Percentiles rank a stretch among this genome's conserved stretches.
These are phyloP conservation scores for Ganoderma meredithae DNA, from an alignment of 1,284 basidiomycete species.

Conservation along the genomic window DNA sequence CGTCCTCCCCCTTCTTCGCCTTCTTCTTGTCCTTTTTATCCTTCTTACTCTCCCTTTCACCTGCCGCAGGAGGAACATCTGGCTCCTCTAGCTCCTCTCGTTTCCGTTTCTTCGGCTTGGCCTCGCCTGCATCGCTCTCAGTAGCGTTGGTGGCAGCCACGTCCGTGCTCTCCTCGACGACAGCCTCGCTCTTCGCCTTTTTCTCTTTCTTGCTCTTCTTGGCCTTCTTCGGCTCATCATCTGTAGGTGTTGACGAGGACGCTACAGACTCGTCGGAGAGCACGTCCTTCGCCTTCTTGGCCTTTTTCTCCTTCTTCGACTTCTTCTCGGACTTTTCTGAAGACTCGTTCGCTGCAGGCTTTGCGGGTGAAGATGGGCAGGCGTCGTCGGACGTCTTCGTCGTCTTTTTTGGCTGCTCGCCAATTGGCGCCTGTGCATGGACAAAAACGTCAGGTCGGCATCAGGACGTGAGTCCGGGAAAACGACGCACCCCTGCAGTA, in stretches of 20 bases:
- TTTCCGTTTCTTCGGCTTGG: slow-evolving; percentile 39
- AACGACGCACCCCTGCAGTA: slow-evolving; percentile 19
- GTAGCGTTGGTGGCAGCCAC: not conserved
- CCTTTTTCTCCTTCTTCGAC: slow-evolving; percentile 39
- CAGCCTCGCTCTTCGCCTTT: not conserved
- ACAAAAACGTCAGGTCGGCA: not conserved
- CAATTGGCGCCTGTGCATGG: slow-evolving; percentile 14
- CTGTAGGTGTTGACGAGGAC: slow-evolving; percentile 31
- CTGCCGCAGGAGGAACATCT: slow-evolving; percentile 21
- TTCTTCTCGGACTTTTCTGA: slow-evolving; percentile 34
- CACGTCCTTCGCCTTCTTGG: slow-evolving; percentile 30
- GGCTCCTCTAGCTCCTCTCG: slow-evolving; percentile 34
- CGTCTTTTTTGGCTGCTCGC: slow-evolving; percentile 40
- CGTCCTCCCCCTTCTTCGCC: slow-evolving; percentile 39
- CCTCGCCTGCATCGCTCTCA: slow-evolving; percentile 9
- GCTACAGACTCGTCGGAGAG: slow-evolving; percentile 3
- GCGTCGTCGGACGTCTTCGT: slow-evolving; percentile 32
- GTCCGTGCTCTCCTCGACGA: not conserved
- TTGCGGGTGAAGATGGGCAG: slow-evolving; percentile 24
- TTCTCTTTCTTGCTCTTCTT: slow-evolving; percentile 31
- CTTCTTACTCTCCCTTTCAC: slow-evolving; percentile 31
- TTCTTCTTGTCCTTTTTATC: slow-evolving; percentile 38
- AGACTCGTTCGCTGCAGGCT: slow-evolving; percentile 16
- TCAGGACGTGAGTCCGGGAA: not conserved
- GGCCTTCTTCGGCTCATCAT: slow-evolving; percentile 41